Percentiles rank a stretch among this genome's conserved stretches.
These are phyloP conservation scores for Emergomyces pasteurianus DNA, from an alignment of 2,329 filamentous ascomycete species.

Conservation along the genomic window DNA sequence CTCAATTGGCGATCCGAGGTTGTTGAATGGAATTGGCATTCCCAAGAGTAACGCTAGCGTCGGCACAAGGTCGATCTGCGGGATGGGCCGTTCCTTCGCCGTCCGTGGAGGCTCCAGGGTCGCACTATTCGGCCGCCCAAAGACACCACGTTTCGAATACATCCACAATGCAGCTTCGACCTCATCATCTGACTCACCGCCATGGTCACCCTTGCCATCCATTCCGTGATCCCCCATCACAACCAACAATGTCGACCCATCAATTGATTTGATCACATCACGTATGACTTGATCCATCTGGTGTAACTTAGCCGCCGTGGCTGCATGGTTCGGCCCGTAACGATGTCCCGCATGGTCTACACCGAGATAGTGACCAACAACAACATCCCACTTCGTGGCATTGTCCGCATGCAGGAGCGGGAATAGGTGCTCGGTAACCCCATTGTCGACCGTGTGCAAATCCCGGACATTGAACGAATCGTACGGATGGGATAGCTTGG, in stretches of 20 bases:
- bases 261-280: slow-evolving; percentile 57
- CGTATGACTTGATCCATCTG: slow-evolving; percentile 82
- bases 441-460: slow-evolving; percentile 90
- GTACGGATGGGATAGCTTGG: slow-evolving; percentile 74
- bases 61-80: slow-evolving; percentile 89
- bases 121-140: slow-evolving; percentile 60
- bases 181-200: slow-evolving; percentile 95
- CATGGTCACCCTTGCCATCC: slow-evolving; percentile 94
- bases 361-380: slow-evolving; percentile 86
- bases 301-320: slow-evolving; percentile 79
- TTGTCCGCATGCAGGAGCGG: slow-evolving; percentile 60
- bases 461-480: slow-evolving; percentile 99
- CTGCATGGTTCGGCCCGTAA: slow-evolving; percentile 84
- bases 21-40: slow-evolving; percentile 91
- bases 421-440: slow-evolving; percentile 73
- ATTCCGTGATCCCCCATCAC: slow-evolving; percentile 99
- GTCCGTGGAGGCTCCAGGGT: slow-evolving; percentile 46
- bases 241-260: slow-evolving; percentile 76
- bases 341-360: slow-evolving; percentile 96
- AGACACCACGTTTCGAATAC: slow-evolving; percentile 81
- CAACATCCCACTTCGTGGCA: slow-evolving; percentile 72
- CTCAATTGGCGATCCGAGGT: slow-evolving; percentile 81
- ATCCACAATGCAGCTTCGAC: slow-evolving; percentile 94
- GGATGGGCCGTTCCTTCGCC: slow-evolving; percentile 61
- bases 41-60: slow-evolving; percentile 80